Conservation (phyloP, 2,329 filamentous ascomycete species). For the Periconia sp. region DNA sequence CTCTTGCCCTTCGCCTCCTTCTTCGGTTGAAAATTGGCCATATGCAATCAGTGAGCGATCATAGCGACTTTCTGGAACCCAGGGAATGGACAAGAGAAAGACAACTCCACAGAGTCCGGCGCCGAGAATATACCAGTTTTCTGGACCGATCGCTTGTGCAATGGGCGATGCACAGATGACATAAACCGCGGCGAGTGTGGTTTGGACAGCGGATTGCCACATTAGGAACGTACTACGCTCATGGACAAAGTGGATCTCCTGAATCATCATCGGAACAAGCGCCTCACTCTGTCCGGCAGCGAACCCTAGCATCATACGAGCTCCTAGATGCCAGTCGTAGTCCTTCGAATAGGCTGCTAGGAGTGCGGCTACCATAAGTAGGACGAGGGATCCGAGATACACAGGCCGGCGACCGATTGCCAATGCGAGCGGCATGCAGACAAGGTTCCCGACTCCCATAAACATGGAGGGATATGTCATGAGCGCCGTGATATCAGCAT, state of each 20-base stretch:
- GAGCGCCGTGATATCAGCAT: constrained; percentile 47
- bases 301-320: constrained; percentile 48
- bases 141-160: constrained; percentile 48
- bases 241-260: constrained; percentile 51
- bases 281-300: constrained; percentile 53
- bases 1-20: constrained; percentile 33
- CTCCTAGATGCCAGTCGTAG: constrained; percentile 43
- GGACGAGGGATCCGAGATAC: constrained; percentile 18
- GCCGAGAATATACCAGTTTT: constrained; percentile 54
- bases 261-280: constrained; percentile 49
- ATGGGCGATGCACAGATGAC: constrained; percentile 52
- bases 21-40: constrained; percentile 19
- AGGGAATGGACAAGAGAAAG: constrained; percentile 46
- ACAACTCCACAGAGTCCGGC: constrained; percentile 42
- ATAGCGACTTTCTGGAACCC: constrained; percentile 54
- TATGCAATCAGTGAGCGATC: constrained; percentile 45
- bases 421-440: constrained; percentile 26
- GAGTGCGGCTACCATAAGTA: constrained; percentile 15
- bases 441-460: constrained; percentile 29
- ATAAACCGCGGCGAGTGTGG: constrained; percentile 46
- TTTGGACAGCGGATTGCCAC: constrained; percentile 51
- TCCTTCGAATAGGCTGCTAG: constrained; percentile 17
- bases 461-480: constrained; percentile 36
- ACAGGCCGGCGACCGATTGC: constrained; percentile 29
- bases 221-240: constrained; percentile 51